Evolutionary conservation across 2,329 filamentous ascomycete genomes (phyloP), one percentile per base, ranked within the genome.

Genomic region (Talaromyces sp.): DNA sequence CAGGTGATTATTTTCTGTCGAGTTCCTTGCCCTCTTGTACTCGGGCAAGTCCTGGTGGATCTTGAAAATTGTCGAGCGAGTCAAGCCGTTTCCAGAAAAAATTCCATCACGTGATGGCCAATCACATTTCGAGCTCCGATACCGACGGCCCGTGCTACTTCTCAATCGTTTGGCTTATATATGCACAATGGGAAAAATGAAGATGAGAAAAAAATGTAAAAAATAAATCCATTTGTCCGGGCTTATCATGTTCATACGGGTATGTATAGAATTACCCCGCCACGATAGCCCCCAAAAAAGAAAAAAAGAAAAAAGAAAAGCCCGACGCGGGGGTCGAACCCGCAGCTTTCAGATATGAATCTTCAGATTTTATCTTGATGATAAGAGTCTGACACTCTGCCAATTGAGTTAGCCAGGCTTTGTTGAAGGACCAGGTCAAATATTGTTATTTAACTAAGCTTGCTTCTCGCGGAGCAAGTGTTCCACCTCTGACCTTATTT

Each of bases 21-120:
- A 52, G 17, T 30, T 28, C 49, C 17, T 47, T 30, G 32, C 6
- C 33, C 27, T 44, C 32, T 33, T 25, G 44, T 44, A 61, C 47
- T 32, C 55, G 53, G 49, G 19, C 22, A 19, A 54, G 32, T 27
- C 13, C 30, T 55, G 55, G 59, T 61, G 59, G 59, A 61, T 58
- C 55, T 61, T 47, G n/a, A 61, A 49, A 61, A 58, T 47, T 47
- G 44, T 47, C 44, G 44, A 47, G 8, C 44, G 22, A 30, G 32
- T n/a, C 25, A 52, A 10, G 13, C 49, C 49, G 49, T 13, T 53
- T 53, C 49, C 49, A 53, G 49, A 53, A 53, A 53, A 53, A 53
- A 53, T 1, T 4, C 6, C 27, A 53, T 53, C 49, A 53, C 49
- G 49, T 53, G 49, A 53, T 53, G 27, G 15, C 49, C 49, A 53